Base-by-base conservation (phyloP, 768 basidiomycete genomes). In the Lactarius deliciosus region DNA sequence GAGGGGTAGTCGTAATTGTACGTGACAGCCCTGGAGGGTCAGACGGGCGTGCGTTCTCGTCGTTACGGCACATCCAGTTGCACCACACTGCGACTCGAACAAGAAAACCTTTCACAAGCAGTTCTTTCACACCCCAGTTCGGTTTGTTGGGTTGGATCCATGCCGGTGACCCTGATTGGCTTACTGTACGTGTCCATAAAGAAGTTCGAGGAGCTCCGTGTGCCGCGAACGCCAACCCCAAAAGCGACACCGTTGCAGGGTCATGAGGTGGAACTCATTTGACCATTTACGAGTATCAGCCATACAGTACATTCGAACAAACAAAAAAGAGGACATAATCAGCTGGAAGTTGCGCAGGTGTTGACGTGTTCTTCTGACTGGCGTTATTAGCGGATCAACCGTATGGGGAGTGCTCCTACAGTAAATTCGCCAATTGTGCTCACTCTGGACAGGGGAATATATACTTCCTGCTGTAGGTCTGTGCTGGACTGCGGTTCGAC, bases 371-470 rank as follows among this genome's bases (percentile, higher is more conserved):
- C 43, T 45, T n/a, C 43, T 45, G 9, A 8, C 2, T 25, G 47
- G 47, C 22, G 47, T 50, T 50, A 22, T 53, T 53, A 25, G 50
- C 50, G 50, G 50, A 53, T 53, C 50, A 53, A 15, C 25, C 50
- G 15, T 22, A 15, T n/a, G 45, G 45, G 45, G n/a, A 22, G 45
- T 22, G n/a, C 45, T 47, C 34, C 34, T 36, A 36, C 34, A 10
- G 36, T 47, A 47, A 11, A 0, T 20, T 9, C 45, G 36, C 50
- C 13, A 25, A 53, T 53, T 28, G 50, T 50, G 50, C 5, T 25
- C 15, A 38, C 36, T 11, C 11, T 38, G 38, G 5, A 50, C 47
- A 15, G 5, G 22, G 11, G 2, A 50, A 25, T 53, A 5, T 25
- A 7, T 53, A 22, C 50, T 28, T 53, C 50, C 11, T 53, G 22